These are phyloP conservation scores for Stylonectria norvegica DNA, from an alignment of 2,329 filamentous ascomycete genomes.

Conservation along the genomic window DNA sequence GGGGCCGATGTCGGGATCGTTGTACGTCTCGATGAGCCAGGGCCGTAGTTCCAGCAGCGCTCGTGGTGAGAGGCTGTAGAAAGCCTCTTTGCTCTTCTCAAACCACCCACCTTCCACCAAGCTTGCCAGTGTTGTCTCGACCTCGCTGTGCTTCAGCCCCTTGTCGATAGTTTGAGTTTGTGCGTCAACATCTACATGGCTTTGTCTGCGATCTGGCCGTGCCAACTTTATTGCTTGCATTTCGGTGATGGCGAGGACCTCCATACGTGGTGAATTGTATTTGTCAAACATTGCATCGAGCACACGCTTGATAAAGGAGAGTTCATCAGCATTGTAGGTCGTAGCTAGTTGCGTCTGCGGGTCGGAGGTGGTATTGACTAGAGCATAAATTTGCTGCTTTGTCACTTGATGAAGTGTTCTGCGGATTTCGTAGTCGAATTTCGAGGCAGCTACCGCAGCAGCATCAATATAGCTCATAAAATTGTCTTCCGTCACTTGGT, in stretches of 20 bases:
- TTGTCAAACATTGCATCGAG: conserved; percentile 90
- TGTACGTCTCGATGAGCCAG: conserved; percentile 88
- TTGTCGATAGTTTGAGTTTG: conserved; percentile 41
- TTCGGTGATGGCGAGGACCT: conserved; percentile 76
- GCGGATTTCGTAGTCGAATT: conserved; percentile 85
- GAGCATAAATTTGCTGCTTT: conserved; percentile 68
- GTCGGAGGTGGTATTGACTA: conserved; percentile 88
- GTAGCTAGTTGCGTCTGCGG: conserved; percentile 84
- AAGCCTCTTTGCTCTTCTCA: conserved; percentile 66
- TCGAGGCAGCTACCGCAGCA: conserved; percentile 68
- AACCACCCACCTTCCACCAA: conserved; percentile 83
- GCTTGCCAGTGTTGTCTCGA: conserved; percentile 65
- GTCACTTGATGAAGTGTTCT: conserved; percentile 65
- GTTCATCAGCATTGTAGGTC: conserved; percentile 74
- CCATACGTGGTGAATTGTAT: conserved; percentile 74
- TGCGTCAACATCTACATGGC: conserved; percentile 32
- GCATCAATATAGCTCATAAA: conserved; percentile 66
- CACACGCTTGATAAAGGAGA: conserved; percentile 82
- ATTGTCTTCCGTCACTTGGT: conserved; percentile 65
- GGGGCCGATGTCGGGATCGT: conserved; percentile 62
- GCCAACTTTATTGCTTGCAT: conserved; percentile 75
- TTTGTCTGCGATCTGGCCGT: conserved; percentile 43
- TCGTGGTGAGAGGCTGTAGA: conserved; percentile 72
- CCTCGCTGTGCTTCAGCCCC: conserved; percentile 71
- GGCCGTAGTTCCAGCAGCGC: conserved; percentile 78